Conservation (phyloP, 1,284 basidiomycete genomes). For the Rhodotorula glutinis region DNA sequence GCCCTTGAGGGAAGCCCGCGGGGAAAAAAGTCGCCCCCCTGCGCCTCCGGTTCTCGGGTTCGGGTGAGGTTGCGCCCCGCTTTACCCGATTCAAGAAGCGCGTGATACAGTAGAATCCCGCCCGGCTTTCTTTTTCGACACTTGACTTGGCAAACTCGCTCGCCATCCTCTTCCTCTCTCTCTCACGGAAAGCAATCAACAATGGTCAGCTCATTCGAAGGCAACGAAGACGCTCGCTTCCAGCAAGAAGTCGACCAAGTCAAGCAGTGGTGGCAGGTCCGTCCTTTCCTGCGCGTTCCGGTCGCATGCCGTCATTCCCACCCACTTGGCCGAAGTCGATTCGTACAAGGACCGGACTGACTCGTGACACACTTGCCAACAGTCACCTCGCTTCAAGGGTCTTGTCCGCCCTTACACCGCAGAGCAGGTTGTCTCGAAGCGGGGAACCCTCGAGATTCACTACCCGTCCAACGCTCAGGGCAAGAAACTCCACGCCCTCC, state of each 20-base stretch:
- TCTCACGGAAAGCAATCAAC: neutral
- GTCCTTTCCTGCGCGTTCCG: conserved; percentile 37
- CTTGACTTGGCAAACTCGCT: neutral
- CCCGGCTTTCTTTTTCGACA: neutral
- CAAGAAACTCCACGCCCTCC: conserved; percentile 78
- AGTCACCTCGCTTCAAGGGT: conserved; percentile 67
- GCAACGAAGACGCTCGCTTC: conserved; percentile 55
- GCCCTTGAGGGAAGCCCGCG: too few relatives aligned
- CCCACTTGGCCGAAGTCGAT: too few relatives aligned
- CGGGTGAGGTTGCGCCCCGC: neutral
- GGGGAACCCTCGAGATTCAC: conserved; percentile 77
- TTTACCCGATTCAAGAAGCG: neutral
- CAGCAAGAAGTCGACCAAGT: conserved; percentile 76
- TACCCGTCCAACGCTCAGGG: conserved; percentile 83
- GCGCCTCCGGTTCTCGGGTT: neutral
- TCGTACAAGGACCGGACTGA: neutral
- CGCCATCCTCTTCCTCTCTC: neutral
- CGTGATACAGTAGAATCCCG: too few relatives aligned
- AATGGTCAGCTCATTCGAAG: conserved; percentile 39
- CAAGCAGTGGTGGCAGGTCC: conserved; percentile 89
- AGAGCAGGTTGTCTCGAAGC: conserved; percentile 87
- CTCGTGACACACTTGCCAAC: neutral
- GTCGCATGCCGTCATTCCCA: neutral
- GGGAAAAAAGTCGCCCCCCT: neutral
- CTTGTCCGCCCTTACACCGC: conserved; percentile 88